A percentile compares a stretch with the other conserved stretches of the same genome.
phyloP scores from a whole-genome alignment of 1,284 basidiomycete species.

The Stygiomarasmius scandens region DNA sequence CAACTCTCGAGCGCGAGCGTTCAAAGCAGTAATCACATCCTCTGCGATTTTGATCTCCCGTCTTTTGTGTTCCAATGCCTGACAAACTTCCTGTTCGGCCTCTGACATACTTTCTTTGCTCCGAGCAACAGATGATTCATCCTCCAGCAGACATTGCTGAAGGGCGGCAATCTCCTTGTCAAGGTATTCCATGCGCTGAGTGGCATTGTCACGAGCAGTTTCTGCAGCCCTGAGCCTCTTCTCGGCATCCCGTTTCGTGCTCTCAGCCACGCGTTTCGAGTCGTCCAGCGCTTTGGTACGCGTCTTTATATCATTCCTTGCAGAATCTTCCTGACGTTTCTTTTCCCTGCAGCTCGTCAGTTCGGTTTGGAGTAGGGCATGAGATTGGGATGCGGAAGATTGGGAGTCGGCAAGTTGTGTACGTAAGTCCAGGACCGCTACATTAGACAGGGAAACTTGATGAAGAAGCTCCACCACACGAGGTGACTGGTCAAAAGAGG shows the following conservation, averaged over 20 bases:
- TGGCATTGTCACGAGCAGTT: slow-evolving; percentile 64
- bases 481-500: slow-evolving; percentile 68
- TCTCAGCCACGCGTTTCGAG: slow-evolving; percentile 81
- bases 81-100: slow-evolving; percentile 50
- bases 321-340: slow-evolving; percentile 84
- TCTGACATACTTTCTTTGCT: slow-evolving; percentile 45
- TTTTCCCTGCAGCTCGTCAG: slow-evolving; percentile 74
- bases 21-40: slow-evolving; percentile 59
- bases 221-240: slow-evolving; percentile 80
- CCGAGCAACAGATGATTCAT: slow-evolving; percentile 53
- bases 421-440: slow-evolving; percentile 71
- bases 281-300: slow-evolving; percentile 88
- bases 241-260: slow-evolving; percentile 81
- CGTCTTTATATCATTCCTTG: slow-evolving; percentile 76
- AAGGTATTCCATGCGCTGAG: slow-evolving; percentile 65
- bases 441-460: slow-evolving; percentile 74
- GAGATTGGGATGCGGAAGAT: slow-evolving; percentile 61
- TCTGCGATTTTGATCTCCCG: slow-evolving; percentile 75
- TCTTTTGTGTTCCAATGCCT: slow-evolving; percentile 60
- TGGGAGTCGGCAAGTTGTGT: slow-evolving; percentile 78
- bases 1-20: slow-evolving; percentile 56
- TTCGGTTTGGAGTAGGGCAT: slow-evolving; percentile 68
- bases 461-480: slow-evolving; percentile 75
- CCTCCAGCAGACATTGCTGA: slow-evolving; percentile 53
- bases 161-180: slow-evolving; percentile 70